A percentile compares a stretch with the other conserved stretches of the same genome.
Conservation (phyloP, 164 flowering plant genomes). For the Amborella trichopoda region DNA sequence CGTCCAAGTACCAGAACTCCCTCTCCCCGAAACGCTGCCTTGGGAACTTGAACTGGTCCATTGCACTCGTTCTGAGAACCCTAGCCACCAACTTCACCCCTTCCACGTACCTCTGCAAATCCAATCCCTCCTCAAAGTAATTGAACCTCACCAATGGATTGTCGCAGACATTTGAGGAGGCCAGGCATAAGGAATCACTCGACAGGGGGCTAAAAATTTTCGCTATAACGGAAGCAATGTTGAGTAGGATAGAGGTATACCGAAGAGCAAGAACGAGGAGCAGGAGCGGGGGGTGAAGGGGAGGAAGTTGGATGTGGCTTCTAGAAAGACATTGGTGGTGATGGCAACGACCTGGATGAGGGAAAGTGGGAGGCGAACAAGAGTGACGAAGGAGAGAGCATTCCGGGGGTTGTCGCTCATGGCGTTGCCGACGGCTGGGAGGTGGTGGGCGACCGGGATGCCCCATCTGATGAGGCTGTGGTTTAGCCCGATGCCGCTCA, state of each 20-base stretch:
- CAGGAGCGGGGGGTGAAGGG: slow-evolving; percentile 41
- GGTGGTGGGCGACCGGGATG: slow-evolving; percentile 52
- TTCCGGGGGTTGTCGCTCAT: slow-evolving; percentile 73
- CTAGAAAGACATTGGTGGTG: slow-evolving; percentile 47
- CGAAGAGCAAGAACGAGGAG: slow-evolving; percentile 23
- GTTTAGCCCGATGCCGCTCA: slow-evolving; percentile 77
- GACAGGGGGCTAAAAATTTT: slow-evolving; percentile 62
- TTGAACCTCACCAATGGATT: slow-evolving; percentile 77
- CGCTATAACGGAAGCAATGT: slow-evolving; percentile 68
- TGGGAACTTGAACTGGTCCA: slow-evolving; percentile 51
- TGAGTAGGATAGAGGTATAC: slow-evolving; percentile 27
- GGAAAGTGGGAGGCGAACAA: slow-evolving; percentile 52
- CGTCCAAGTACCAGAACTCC: slow-evolving; percentile 53
- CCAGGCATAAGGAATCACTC: slow-evolving; percentile 45
- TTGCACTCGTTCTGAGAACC: slow-evolving; percentile 32
- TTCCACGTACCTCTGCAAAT: slow-evolving; percentile 43
- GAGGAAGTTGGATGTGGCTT: slow-evolving; percentile 54
- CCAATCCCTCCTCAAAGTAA: slow-evolving; percentile 48
- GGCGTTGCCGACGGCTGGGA: slow-evolving; percentile 53
- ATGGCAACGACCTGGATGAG: slow-evolving; percentile 87
- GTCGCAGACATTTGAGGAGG: slow-evolving; percentile 45
- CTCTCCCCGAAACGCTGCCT: slow-evolving; percentile 25
- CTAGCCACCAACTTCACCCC: slow-evolving; percentile 55
- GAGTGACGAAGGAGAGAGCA: slow-evolving; percentile 53
- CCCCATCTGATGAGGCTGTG: slow-evolving; percentile 59